Evolutionary conservation across 345 rosid species (phyloP).

Genomic region (Geranium brycei): DNA sequence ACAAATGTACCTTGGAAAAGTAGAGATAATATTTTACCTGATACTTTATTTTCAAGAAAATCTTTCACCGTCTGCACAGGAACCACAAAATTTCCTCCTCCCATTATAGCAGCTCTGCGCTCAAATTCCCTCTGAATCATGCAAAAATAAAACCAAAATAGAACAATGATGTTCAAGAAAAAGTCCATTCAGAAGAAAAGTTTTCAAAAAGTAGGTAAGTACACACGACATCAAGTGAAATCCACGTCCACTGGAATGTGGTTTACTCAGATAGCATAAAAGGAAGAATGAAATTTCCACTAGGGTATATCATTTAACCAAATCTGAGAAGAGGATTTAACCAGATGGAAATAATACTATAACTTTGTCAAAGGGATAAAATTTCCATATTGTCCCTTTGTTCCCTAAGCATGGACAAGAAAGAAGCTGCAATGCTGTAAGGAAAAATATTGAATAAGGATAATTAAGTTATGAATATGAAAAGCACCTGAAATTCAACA

Average conservation of each 20-base stretch:
- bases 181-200: not conserved
- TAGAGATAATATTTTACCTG: slow-evolving; percentile 33
- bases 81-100: slow-evolving; percentile 70
- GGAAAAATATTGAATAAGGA: not conserved
- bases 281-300: not conserved
- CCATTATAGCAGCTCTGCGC: slow-evolving; percentile 72
- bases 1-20: not conserved
- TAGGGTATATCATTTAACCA: not conserved
- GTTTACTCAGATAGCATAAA: not conserved
- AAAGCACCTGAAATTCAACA: slow-evolving; percentile 71
- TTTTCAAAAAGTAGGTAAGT: not conserved
- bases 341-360: not conserved
- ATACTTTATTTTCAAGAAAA: slow-evolving; percentile 58
- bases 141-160: slow-evolving; percentile 1
- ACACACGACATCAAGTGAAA: not conserved
- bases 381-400: not conserved
- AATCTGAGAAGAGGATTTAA: too few species aligned
- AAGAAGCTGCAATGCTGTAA: not conserved
- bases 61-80: slow-evolving; percentile 84
- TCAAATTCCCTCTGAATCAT: slow-evolving; percentile 72
- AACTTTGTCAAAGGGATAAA: not conserved
- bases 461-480: not conserved
- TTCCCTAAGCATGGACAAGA: too few species aligned
- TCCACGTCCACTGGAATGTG: not conserved
- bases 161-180: not conserved